Evolutionary conservation across 2,329 filamentous ascomycete genomes (phyloP), one percentile per base, ranked within the genome.

Genomic region (Fusarium sp.): DNA sequence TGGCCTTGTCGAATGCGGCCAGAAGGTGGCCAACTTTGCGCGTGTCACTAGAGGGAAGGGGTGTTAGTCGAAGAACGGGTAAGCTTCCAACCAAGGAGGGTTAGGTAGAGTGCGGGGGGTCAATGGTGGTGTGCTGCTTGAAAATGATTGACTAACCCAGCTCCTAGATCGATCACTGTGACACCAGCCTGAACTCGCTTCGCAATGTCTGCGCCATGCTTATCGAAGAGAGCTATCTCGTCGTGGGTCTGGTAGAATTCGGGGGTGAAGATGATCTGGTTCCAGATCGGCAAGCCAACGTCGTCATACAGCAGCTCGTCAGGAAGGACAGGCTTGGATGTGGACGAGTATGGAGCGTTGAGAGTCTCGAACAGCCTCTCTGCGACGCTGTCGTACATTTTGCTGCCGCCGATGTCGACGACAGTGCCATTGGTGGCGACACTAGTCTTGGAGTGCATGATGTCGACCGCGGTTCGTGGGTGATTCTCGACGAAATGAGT

Each of bases 201-300:
- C n/a, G 81, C 81, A 65, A 85, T 80, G 3, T 83, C 80, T n/a
- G 70, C 61, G 8, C 82, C 83, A 71, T 84, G 76, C 58, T 72
- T 64, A 38, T 83, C 74, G 37, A 85, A 82, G 3, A 85, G 71
- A 9, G 70, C 75, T 22, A 82, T 83, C 75, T 85, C 84, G 38
- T 85, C 84, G 33, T 81, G 80, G 4, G 84, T 84, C 68, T 85
- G 84, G 66, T 85, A 85, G 67, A 84, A 85, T 45, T 84, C 79
- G 2, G 78, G 73, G 1, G 78, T 83, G 69, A 80, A 83, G 63
- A 85, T 85, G 66, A 85, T 84, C 11, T 83, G 66, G 54, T 83
- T 83, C 84, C 84, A 85, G 69, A 85, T 83, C 7, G 75, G 72
- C 57, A 85, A 75, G 2, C 84, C 84, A 6, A 76, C 60, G 62